These are phyloP conservation scores for Fusarium humuli DNA, from an alignment of 2,329 filamentous ascomycete species.

Conservation along the genomic window DNA sequence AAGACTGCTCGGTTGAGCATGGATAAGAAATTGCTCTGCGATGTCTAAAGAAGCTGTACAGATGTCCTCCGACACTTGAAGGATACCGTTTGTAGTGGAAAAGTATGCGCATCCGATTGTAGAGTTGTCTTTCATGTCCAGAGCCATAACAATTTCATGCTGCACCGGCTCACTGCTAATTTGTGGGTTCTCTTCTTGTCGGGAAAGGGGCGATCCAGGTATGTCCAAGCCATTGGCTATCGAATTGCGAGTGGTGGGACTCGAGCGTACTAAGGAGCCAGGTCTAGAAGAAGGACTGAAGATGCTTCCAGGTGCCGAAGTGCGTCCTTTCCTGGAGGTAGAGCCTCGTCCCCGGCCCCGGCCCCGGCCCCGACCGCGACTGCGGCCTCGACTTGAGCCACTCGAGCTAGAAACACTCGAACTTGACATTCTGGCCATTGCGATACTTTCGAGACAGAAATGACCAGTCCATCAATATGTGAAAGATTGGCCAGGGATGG, in stretches of 20 bases:
- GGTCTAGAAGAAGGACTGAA: constrained; percentile 18
- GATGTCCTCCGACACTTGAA: constrained; percentile 84
- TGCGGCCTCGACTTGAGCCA: constrained; percentile 12
- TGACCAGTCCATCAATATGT: neutral
- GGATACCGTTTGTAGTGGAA: constrained; percentile 72
- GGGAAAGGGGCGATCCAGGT: neutral
- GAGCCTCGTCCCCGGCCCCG: constrained; percentile 19
- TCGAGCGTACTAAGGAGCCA: neutral
- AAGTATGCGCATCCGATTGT: constrained; percentile 89
- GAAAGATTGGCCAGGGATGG: neutral
- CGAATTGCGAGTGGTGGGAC: neutral
- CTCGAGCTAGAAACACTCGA: constrained; percentile 19
- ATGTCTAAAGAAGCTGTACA: constrained; percentile 75
- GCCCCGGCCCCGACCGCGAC: neutral
- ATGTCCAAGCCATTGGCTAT: neutral
- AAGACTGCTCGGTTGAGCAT: constrained; percentile 66
- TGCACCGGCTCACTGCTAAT: constrained; percentile 25
- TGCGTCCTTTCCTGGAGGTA: constrained; percentile 5
- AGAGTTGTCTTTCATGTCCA: constrained; percentile 77
- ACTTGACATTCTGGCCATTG: constrained; percentile 28
- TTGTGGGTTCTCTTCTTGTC: neutral
- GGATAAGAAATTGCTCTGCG: constrained; percentile 69
- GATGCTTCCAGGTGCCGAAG: constrained; percentile 1
- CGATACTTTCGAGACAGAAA: too few relatives aligned
- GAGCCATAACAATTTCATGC: constrained; percentile 79